phyloP scores from a whole-genome alignment of 2,329 filamentous ascomycete species.

The Pseudocercospora fijiensis region DNA sequence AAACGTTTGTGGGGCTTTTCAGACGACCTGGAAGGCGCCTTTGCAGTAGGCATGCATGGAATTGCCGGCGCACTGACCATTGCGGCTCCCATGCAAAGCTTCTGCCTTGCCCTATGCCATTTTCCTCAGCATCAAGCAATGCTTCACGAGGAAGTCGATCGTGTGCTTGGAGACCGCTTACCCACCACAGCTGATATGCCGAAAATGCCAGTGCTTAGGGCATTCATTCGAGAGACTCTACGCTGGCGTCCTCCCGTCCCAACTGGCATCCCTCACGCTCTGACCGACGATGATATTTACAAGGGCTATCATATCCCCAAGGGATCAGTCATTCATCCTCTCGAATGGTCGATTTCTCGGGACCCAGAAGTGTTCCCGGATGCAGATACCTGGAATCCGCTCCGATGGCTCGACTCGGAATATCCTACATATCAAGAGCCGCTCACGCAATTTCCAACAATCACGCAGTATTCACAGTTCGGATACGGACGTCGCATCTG shows the following conservation, averaged over 20 bases:
- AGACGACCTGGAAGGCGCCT: slow-evolving; percentile 47
- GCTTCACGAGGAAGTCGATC: slow-evolving; percentile 58
- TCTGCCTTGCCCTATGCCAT: slow-evolving; percentile 46
- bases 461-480: slow-evolving; percentile 56
- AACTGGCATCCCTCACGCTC: slow-evolving; percentile 32
- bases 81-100: slow-evolving; percentile 48
- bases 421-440: slow-evolving; percentile 56
- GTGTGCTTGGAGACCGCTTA: slow-evolving; percentile 57
- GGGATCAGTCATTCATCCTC: slow-evolving; percentile 37
- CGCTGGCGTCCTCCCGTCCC: slow-evolving; percentile 59
- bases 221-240: slow-evolving; percentile 58
- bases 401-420: slow-evolving; percentile 53
- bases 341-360: slow-evolving; percentile 41
- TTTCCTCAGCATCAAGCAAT: slow-evolving; percentile 44
- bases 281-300: slow-evolving; percentile 33
- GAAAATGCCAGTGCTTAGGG: slow-evolving; percentile 54
- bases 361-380: slow-evolving; percentile 11
- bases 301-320: slow-evolving; percentile 35
- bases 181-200: slow-evolving; percentile 53
- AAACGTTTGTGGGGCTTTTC: slow-evolving; percentile 44
- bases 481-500: slow-evolving; percentile 49
- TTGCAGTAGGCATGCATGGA: slow-evolving; percentile 50
- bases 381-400: slow-evolving; percentile 39
- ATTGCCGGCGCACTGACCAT: slow-evolving; percentile 50
- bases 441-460: slow-evolving; percentile 52